phyloP scores from a whole-genome alignment of 2,329 filamentous ascomycete species.

The Ceratocystis alfenasii region DNA sequence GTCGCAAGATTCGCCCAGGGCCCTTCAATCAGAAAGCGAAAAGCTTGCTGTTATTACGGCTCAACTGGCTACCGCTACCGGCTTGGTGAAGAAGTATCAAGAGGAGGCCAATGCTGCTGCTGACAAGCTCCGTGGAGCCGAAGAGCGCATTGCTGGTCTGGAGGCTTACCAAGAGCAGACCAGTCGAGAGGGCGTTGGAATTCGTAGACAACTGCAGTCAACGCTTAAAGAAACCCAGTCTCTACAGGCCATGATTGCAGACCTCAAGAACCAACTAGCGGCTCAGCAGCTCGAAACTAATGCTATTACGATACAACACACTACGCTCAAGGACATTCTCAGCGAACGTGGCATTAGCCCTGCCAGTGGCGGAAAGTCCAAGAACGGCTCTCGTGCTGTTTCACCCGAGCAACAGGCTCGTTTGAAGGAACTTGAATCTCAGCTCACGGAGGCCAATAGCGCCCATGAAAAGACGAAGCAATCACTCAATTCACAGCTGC shows the following conservation, averaged over 20 bases:
- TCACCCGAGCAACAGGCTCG: slow-evolving; percentile 71
- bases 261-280: slow-evolving; percentile 70
- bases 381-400: slow-evolving; percentile 53
- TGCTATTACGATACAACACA: slow-evolving; percentile 81
- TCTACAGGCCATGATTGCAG: slow-evolving; percentile 68
- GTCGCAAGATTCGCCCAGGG: slow-evolving; percentile 39
- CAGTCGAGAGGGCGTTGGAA: slow-evolving; percentile 79
- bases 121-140: slow-evolving; percentile 80
- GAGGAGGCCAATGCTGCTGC: slow-evolving; percentile 74
- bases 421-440: slow-evolving; percentile 74
- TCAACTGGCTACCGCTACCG: slow-evolving; percentile 67
- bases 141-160: slow-evolving; percentile 90
- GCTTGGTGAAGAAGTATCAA: slow-evolving; percentile 76
- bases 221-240: slow-evolving; percentile 72
- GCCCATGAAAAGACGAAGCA: slow-evolving; percentile 77
- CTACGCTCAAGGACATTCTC: slow-evolving; percentile 83
- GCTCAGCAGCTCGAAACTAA: slow-evolving; percentile 88
- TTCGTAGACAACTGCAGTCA: slow-evolving; percentile 79
- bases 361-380: slow-evolving; percentile 55
- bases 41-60: slow-evolving; percentile 63
- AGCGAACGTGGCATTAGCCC: slow-evolving; percentile 78
- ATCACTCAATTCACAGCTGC: slow-evolving; percentile 63
- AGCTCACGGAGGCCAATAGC: slow-evolving; percentile 63
- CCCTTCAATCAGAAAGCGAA: slow-evolving; percentile 44
- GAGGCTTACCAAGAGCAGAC: slow-evolving; percentile 97